phyloP scores from a whole-genome alignment of 176 grass and related monocot species.

The Triticum timopheevii region DNA sequence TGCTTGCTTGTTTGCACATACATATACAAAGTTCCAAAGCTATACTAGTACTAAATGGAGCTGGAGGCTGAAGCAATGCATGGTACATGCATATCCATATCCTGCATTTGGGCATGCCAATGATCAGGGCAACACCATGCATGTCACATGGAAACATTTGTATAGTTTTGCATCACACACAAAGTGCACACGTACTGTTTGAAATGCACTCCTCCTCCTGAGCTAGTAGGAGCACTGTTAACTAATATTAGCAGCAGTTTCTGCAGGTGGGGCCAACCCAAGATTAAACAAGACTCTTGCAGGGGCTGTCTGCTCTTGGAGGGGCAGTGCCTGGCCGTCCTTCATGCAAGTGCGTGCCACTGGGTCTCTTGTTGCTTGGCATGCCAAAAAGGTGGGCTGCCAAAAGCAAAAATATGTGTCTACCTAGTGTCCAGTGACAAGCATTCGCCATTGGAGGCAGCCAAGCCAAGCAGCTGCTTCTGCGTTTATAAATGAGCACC shows the following conservation, averaged over 20 bases:
- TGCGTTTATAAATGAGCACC: slow-evolving; percentile 48
- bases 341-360: slow-evolving; percentile 35
- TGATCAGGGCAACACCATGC: slow-evolving; percentile 26
- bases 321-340: slow-evolving; percentile 51
- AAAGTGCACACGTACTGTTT: slow-evolving; percentile 31
- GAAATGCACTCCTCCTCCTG: slow-evolving; percentile 20
- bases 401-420: slow-evolving; percentile 29
- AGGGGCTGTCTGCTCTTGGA: slow-evolving; percentile 62
- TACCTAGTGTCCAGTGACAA: slow-evolving; percentile 40
- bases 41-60: background rate
- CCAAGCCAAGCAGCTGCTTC: slow-evolving; percentile 7
- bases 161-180: slow-evolving; percentile 24
- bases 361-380: slow-evolving; percentile 50
- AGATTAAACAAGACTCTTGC: slow-evolving; percentile 44
- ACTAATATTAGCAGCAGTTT: background rate
- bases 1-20: background rate
- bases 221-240: background rate
- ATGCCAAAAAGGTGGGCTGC: slow-evolving; percentile 49
- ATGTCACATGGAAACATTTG: background rate
- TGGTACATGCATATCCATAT: background rate
- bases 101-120: slow-evolving; percentile 16
- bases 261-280: slow-evolving; percentile 3
- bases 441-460: slow-evolving; percentile 26
- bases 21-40: background rate
- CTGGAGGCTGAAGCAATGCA: slow-evolving; percentile 22